phyloP scores from a whole-genome alignment of 768 basidiomycete genomes.

The Russula ochroleuca region DNA sequence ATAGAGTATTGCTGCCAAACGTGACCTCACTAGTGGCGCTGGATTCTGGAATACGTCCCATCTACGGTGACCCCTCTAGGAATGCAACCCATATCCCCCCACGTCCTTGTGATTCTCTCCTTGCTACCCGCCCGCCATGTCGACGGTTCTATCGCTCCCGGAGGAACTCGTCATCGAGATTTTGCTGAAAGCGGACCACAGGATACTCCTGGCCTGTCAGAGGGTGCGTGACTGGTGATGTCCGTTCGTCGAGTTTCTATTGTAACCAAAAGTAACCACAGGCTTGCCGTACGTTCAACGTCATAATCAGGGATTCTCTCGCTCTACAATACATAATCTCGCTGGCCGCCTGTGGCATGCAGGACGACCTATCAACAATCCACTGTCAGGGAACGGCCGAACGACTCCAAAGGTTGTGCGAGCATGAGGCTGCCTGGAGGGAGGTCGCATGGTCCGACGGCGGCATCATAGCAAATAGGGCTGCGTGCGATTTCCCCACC shows the following conservation, averaged over 20 bases:
- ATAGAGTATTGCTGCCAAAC: neutral
- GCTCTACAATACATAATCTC: constrained; percentile 17
- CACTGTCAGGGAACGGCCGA: constrained; percentile 6
- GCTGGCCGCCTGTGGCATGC: constrained; percentile 19
- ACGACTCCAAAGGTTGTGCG: constrained; percentile 10
- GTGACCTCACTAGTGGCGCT: neutral
- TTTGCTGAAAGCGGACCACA: constrained; percentile 12
- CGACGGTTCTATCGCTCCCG: constrained; percentile 16
- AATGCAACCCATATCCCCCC: constrained; percentile 1
- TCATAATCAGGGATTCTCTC: constrained; percentile 15
- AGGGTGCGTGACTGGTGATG: neutral
- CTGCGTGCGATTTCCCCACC: constrained; percentile 8
- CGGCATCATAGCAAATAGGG: constrained; percentile 4
- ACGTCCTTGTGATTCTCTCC: constrained; percentile 6
- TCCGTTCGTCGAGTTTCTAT: neutral
- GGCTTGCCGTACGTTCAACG: constrained; percentile 16
- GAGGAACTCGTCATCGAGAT: constrained; percentile 20
- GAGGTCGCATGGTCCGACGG: constrained; percentile 21
- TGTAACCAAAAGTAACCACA: neutral
- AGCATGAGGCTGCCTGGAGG: constrained; percentile 21
- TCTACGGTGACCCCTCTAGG: neutral
- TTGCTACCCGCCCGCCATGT: neutral
- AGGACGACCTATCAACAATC: neutral
- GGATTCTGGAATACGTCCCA: constrained; percentile 4
- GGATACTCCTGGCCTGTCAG: constrained; percentile 13